A percentile compares a stretch with the other conserved stretches of the same genome.
phyloP scores from a whole-genome alignment of 2,329 filamentous ascomycete genomes.

The Neofusicoccum sp. region DNA sequence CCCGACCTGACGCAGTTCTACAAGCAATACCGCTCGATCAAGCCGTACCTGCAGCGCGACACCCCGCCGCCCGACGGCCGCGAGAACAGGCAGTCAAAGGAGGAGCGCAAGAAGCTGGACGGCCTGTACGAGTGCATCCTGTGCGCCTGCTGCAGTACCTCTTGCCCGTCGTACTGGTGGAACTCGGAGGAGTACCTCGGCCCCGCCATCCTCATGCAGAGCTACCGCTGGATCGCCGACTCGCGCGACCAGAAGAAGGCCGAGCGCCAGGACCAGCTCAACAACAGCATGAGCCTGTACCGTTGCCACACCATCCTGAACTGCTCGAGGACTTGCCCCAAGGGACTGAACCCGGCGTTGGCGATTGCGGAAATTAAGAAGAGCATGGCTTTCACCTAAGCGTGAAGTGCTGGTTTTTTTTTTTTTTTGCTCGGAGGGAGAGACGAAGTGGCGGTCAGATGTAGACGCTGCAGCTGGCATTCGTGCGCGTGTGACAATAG shows the following conservation, averaged over 20 bases:
- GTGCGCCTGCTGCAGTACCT: conserved; percentile 98
- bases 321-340: conserved; percentile 96
- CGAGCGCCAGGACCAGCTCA: conserved; percentile 84
- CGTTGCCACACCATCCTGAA: conserved; percentile 99
- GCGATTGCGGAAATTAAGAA: conserved; percentile 99
- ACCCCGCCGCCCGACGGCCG: conserved; percentile 82
- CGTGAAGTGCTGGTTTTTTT: background rate
- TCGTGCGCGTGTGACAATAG: background rate
- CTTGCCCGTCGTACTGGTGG: conserved; percentile 99
- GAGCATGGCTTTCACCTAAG: conserved; percentile 67
- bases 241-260: conserved; percentile 87
- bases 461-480: conserved; percentile 1
- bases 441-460: background rate
- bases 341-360: conserved; percentile 93
- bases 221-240: conserved; percentile 95
- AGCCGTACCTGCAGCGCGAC: conserved; percentile 93
- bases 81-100: conserved; percentile 87
- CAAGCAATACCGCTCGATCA: conserved; percentile 99
- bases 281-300: conserved; percentile 99
- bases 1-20: conserved; percentile 98
- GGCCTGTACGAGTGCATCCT: conserved; percentile 99
- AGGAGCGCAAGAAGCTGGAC: conserved; percentile 93
- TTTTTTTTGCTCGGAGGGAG: background rate
- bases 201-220: conserved; percentile 93
- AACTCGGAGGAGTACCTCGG: conserved; percentile 98